Evolutionary conservation across 768 basidiomycete genomes (phyloP), one percentile per base, ranked within the genome.

Genomic region (Galerina marginata): DNA sequence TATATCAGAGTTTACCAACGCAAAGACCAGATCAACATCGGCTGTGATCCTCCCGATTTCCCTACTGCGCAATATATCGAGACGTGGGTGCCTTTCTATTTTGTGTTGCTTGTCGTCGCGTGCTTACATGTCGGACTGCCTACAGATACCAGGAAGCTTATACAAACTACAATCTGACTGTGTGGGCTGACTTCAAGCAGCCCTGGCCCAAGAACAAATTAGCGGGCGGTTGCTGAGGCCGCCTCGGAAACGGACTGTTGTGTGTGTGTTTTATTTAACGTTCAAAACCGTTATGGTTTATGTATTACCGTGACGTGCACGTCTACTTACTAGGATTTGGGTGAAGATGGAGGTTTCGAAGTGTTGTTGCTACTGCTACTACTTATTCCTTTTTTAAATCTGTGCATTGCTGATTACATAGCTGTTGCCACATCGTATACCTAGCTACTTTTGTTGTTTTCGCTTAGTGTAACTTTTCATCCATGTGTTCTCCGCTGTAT

Each of bases 11-110:
- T 96, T 2, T 89, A 88, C 66, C 87, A 87, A 62, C 76, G 74
- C 10, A 75, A 77, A 52, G 74, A 79, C 55, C 57, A 70, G 44
- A 71, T 77, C 39, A 86, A 85, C 61, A 75, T 86, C 55, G 86
- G 87, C 1, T 89, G 88, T 63, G 88, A 92, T 68, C 91, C 93
- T 5, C 63, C 67, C 2, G 80, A 82, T 15, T 86, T 81, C 69
- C 93, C 94, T 0, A 96, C 94, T 0, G 70, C 77, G 11, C 72
- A 79, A 1, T 95, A 95, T 69, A 96, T 95, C 65, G 69, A 86
- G 25, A 75, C 81, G 86, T 89, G 71, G 14, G 73, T 69, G 2
- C 23, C 56, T 45, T 50, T 26, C 43, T 26, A 64, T 29, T 45
- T 16, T 39, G 7, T 33, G 20, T 45, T 11, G 16, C 57, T 33